Base-by-base conservation (phyloP, 2,329 filamentous ascomycete species). In the Calonectria fujianensis region DNA sequence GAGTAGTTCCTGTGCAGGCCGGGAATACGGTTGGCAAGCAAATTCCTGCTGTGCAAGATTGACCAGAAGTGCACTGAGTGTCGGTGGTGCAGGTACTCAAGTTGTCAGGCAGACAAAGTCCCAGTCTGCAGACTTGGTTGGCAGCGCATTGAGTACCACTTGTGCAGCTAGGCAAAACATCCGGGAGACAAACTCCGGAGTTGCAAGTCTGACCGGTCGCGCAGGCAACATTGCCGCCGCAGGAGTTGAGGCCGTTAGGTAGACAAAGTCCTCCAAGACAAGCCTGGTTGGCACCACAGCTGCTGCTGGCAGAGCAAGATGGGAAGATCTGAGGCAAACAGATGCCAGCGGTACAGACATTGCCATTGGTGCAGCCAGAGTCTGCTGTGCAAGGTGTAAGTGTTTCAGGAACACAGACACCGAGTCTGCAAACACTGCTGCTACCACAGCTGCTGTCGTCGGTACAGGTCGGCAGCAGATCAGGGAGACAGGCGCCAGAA, bases 41-140 rank as follows among this genome's bases (percentile, higher is more conserved):
- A 27, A 70, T 59, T 14, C 72, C 72, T 32, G 54, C 67, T 2
- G 67, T 74, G 41, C 72, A 74, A 41, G 59, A 24, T 27, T 70
- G 31, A 1, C n/a, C 45, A 2, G 69, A 57, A 9, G 18, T 32
- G 11, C 72, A 74, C 14, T 70, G 54, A 13, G 35, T 16, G 14
- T 74, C 51, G 20, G 50, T 29, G 0, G 59, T 27, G 20, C 72
- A 74, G 8, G 51, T 27, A 7, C 5, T 20, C 5, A 74, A 14
- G 4, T 24, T 16, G 4, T 45, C n/a, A 7, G 72, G 72, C 2
- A 74, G n/a, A 39, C 72, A 74, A 20, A 66, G 16, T 18, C 66
- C 67, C 1, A 74, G 37, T 14, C 61, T n/a, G 14, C 72, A 74
- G 11, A 66, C 67, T 11, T 74, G 27, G 27, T 13, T 24, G 1